Percentiles rank a stretch among this genome's conserved stretches.
Conservation (phyloP, 441 rosid species). For the Monsonia emarginata region DNA sequence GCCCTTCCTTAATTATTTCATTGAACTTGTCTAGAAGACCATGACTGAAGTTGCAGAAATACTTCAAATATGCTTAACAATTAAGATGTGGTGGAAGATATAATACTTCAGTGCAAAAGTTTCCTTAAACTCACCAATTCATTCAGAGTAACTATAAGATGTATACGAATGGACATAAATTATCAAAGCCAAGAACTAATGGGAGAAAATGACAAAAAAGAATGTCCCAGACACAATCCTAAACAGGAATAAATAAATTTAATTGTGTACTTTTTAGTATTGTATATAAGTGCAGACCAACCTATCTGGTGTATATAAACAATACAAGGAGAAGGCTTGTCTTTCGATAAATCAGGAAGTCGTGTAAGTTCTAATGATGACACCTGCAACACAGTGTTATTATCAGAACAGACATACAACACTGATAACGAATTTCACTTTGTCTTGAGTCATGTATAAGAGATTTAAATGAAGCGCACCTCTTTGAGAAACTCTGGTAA, state of each 20-base stretch:
- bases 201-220: background rate
- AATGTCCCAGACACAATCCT: background rate
- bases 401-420: conserved; percentile 15
- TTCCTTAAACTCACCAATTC: background rate
- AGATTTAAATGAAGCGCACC: conserved; percentile 35
- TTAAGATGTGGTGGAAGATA: background rate
- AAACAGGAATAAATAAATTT: background rate
- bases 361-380: conserved; percentile 59
- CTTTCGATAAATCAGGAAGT: conserved; percentile 46
- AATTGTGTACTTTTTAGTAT: background rate
- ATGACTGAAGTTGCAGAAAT: background rate
- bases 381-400: conserved; percentile 40
- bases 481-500: conserved; percentile 79
- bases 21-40: background rate
- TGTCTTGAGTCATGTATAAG: conserved; percentile 12
- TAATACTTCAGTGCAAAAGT: background rate
- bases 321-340: conserved; percentile 51
- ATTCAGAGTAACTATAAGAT: background rate
- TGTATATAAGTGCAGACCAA: conserved; percentile 27
- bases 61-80: too few species aligned
- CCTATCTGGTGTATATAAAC: conserved; percentile 87
- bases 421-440: background rate
- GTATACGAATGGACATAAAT: background rate
- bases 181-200: background rate
- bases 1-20: background rate